phyloP scores from a whole-genome alignment of 192 early-diverging fungal species.

The Gonapodya prolifera region DNA sequence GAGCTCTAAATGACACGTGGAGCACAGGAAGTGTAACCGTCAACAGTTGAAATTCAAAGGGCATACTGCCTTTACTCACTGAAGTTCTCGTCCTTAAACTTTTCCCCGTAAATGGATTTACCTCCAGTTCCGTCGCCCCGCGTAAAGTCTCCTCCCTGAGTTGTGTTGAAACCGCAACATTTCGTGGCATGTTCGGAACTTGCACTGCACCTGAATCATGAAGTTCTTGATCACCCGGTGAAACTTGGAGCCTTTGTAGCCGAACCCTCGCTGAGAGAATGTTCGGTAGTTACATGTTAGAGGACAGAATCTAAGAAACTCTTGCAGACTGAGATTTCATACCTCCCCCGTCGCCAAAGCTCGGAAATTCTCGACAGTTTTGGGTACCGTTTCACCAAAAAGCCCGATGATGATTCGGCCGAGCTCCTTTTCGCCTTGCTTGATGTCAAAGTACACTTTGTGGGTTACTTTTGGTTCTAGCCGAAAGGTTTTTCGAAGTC shows the following conservation, averaged over 20 bases:
- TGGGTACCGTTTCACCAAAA: slow-evolving; percentile 70
- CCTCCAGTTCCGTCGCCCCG: slow-evolving; percentile 88
- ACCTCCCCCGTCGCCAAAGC: slow-evolving; percentile 52
- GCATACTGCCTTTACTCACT: slow-evolving; percentile 11
- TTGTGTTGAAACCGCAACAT: slow-evolving; percentile 77
- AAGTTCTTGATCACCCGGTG: slow-evolving; percentile 55
- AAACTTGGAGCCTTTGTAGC: slow-evolving; percentile 55
- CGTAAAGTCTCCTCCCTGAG: too few relatives aligned
- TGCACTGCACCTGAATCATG: slow-evolving; percentile 21
- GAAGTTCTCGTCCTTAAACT: slow-evolving; percentile 92
- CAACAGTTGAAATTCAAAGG: not conserved
- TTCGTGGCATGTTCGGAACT: not conserved
- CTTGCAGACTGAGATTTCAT: slow-evolving; percentile 59
- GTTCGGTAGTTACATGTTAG: too few relatives aligned
- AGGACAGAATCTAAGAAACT: too few relatives aligned
- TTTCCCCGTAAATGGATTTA: slow-evolving; percentile 62
- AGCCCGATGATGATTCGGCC: slow-evolving; percentile 58
- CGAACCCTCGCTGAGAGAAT: too few relatives aligned
- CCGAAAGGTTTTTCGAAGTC: too few relatives aligned
- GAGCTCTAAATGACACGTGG: not conserved
- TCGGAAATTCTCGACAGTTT: slow-evolving; percentile 92
- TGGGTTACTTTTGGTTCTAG: too few relatives aligned
- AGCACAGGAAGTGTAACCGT: not conserved
- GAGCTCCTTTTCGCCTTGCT: slow-evolving; percentile 59
- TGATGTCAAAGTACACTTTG: slow-evolving; percentile 81